Conservation (phyloP, 169 alveolate species). For the Miamiensis avidus region DNA sequence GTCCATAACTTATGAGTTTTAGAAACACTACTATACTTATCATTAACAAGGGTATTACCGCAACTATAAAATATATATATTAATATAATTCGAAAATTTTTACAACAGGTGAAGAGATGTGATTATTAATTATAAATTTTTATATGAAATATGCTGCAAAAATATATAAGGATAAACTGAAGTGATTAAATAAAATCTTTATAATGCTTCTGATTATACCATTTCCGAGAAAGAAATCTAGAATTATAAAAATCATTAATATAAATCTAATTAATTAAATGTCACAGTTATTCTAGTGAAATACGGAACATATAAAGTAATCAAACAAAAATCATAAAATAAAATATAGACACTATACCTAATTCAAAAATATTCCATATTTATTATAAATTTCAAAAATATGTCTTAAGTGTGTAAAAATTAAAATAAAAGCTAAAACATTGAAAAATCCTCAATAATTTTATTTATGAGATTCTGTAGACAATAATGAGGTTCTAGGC, state of each 20-base stretch:
- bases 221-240: not conserved
- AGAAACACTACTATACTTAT: too few relatives aligned
- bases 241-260: too few relatives aligned
- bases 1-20: too few relatives aligned
- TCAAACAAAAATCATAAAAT: not conserved
- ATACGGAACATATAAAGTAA: too few relatives aligned
- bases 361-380: slow-evolving; percentile 28
- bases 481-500: too few relatives aligned
- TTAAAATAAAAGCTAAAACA: slow-evolving; percentile 24
- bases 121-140: not conserved
- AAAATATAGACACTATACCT: not conserved
- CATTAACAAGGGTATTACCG: slow-evolving; percentile 14
- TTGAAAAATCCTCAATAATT: slow-evolving; percentile 41
- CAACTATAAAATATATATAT: too few relatives aligned
- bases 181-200: not conserved
- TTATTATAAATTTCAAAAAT: slow-evolving; percentile 26
- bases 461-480: slow-evolving; percentile 33
- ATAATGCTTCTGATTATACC: too few relatives aligned
- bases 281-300: too few relatives aligned
- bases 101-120: not conserved
- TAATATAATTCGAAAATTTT: too few relatives aligned
- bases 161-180: not conserved
- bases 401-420: slow-evolving; percentile 29
- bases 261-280: too few relatives aligned
- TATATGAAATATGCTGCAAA: not conserved